Percentiles rank a stretch among this genome's conserved stretches.
Evolutionary conservation across 805 yeast species (phyloP).

Genomic region (Starmerella vitae): DNA sequence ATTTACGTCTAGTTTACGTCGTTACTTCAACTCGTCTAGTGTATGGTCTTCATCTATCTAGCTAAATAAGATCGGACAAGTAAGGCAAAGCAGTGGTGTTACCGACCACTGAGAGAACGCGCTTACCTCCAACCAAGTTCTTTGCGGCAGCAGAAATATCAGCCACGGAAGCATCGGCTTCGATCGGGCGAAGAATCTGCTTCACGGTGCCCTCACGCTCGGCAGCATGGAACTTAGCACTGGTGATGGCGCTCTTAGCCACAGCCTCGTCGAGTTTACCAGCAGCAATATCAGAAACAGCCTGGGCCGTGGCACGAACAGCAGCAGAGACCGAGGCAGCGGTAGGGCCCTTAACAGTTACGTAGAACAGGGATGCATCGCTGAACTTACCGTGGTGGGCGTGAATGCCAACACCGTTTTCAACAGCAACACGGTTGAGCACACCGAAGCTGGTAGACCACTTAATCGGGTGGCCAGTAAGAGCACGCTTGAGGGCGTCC

Average conservation of each 20-base stretch:
- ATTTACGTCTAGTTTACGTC: too few species aligned
- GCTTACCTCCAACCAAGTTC: slow-evolving; percentile 35
- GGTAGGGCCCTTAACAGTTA: slow-evolving; percentile 46
- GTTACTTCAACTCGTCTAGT: too few species aligned
- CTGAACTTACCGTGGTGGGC: slow-evolving; percentile 49
- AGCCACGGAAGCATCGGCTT: slow-evolving; percentile 31
- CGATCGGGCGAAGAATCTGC: slow-evolving; percentile 34
- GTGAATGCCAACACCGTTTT: slow-evolving; percentile 35
- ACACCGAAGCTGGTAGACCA: slow-evolving; percentile 41
- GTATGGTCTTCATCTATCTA: not conserved
- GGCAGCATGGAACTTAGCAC: slow-evolving; percentile 47
- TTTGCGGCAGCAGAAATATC: slow-evolving; percentile 27
- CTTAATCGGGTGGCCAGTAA: slow-evolving; percentile 41
- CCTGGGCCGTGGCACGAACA: slow-evolving; percentile 34
- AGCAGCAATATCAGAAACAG: slow-evolving; percentile 23
- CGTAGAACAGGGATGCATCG: slow-evolving; percentile 69
- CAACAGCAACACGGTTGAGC: slow-evolving; percentile 33
- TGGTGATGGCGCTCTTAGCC: slow-evolving; percentile 41
- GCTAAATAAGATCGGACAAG: slow-evolving; percentile 67
- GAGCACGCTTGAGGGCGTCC: slow-evolving; percentile 57
- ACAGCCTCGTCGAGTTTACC: slow-evolving; percentile 23
- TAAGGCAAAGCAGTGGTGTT: slow-evolving; percentile 74
- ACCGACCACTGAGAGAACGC: slow-evolving; percentile 84
- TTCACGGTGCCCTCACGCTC: slow-evolving; percentile 27
- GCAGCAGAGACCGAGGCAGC: slow-evolving; percentile 47